Percentiles rank a stretch among this genome's conserved stretches.
Conservation (phyloP, 2,329 filamentous ascomycete genomes). For the Thelonectria discophora region DNA sequence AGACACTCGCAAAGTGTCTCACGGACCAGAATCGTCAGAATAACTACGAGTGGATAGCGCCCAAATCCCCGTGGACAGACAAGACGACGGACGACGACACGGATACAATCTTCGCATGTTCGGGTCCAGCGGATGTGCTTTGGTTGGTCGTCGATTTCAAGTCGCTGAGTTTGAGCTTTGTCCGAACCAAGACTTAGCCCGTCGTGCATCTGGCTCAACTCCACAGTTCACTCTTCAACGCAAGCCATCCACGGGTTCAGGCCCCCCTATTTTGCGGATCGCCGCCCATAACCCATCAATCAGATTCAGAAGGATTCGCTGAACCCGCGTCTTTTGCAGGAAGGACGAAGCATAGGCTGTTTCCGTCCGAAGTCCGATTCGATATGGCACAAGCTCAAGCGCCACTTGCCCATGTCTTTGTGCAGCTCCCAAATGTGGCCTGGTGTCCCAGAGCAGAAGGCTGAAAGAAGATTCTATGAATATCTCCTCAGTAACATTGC, state of each 20-base stretch:
- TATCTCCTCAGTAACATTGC: neutral
- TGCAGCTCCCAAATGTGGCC: neutral
- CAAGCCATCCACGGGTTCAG: constrained; percentile 1
- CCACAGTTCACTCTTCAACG: constrained; percentile 23
- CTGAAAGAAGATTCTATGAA: neutral
- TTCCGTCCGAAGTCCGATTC: neutral
- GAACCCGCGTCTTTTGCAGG: constrained; percentile 6
- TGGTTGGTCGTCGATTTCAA: constrained; percentile 15
- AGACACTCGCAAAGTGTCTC: neutral
- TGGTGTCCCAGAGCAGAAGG: neutral
- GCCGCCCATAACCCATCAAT: constrained; percentile 18
- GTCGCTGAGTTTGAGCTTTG: constrained; percentile 20
- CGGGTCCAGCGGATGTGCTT: constrained; percentile 12
- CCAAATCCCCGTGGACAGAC: neutral
- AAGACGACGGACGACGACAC: neutral
- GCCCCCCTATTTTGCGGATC: constrained; percentile 34
- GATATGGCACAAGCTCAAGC: constrained; percentile 13
- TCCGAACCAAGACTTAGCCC: constrained; percentile 29
- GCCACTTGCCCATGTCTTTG: constrained; percentile 9
- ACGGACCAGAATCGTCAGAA: constrained; percentile 6
- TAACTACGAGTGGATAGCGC: neutral
- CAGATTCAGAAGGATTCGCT: neutral
- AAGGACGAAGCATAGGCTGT: neutral
- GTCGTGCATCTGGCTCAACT: constrained; percentile 30
- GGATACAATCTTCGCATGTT: constrained; percentile 10